Evolutionary conservation across 2,329 filamentous ascomycete species (phyloP).

Genomic region (Aureobasidium sp.): DNA sequence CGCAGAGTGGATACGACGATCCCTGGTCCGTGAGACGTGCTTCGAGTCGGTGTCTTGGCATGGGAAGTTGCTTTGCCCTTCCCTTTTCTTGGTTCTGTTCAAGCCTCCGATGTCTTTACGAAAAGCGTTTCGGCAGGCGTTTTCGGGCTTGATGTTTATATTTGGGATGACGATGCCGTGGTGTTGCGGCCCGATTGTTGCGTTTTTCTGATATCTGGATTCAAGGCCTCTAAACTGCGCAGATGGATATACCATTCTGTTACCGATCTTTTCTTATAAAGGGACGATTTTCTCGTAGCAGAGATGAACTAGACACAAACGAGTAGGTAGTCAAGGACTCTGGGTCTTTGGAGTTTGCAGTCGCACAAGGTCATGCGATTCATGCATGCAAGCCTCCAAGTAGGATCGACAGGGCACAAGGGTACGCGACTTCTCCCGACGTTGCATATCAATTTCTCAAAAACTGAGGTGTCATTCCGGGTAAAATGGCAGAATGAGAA

Average conservation of each 20-base stretch:
- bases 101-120: background rate
- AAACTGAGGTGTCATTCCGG: conserved; percentile 3
- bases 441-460: background rate
- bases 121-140: background rate
- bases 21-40: background rate
- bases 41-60: conserved; percentile 5
- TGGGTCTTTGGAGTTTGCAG: background rate
- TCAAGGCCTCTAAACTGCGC: background rate
- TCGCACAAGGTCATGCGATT: background rate
- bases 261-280: background rate
- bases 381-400: background rate
- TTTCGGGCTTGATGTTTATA: background rate
- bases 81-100: background rate
- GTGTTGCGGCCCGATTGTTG: background rate
- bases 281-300: background rate
- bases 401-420: conserved; percentile 2
- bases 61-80: background rate
- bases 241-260: background rate
- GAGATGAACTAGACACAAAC: too few relatives aligned
- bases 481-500: background rate
- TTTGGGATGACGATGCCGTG: background rate
- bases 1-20: conserved; percentile 8
- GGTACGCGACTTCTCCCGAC: conserved; percentile 7
- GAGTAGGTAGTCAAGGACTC: too few relatives aligned
- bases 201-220: background rate